These are phyloP conservation scores for Bryum argenteum DNA, from an alignment of 225 moss, liverwort and hornwort genomes.

Conservation along the genomic window DNA sequence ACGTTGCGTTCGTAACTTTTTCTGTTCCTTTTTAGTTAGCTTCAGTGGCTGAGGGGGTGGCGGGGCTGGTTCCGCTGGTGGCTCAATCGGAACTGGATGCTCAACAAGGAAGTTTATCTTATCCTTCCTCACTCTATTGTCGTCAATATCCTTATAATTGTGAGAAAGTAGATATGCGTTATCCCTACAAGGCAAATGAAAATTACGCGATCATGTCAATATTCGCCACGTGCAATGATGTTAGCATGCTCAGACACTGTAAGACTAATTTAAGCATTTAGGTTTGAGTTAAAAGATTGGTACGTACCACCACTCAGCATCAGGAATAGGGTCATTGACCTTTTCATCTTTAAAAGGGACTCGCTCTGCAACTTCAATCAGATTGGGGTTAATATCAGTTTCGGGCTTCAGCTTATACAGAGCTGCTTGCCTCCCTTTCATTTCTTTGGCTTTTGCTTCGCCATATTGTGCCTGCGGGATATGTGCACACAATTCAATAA, in stretches of 20 bases:
- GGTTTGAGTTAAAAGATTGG: constrained; percentile 6
- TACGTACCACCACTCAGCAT: constrained; percentile 97
- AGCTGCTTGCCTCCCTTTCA: constrained; percentile 87
- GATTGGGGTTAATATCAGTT: constrained; percentile 93
- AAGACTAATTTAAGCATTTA: too few relatives aligned
- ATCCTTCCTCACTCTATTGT: constrained; percentile 56
- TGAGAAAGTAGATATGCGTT: constrained; percentile 62
- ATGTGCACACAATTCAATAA: constrained; percentile 26
- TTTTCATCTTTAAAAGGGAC: constrained; percentile 84
- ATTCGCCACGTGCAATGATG: constrained; percentile 3
- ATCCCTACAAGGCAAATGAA: constrained; percentile 60
- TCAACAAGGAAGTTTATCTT: constrained; percentile 69
- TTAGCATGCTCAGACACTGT: constrained; percentile 13
- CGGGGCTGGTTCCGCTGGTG: constrained; percentile 90
- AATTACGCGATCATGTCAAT: constrained; percentile 25
- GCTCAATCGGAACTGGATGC: constrained; percentile 98
- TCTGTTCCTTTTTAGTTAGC: constrained; percentile 95
- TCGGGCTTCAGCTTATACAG: constrained; percentile 94
- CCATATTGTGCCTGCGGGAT: constrained; percentile 87
- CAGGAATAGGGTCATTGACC: constrained; percentile 75
- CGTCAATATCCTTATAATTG: constrained; percentile 68
- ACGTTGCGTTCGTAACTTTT: constrained; percentile 93
- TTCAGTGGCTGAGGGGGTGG: constrained; percentile 91
- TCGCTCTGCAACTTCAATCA: constrained; percentile 96
- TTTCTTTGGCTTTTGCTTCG: constrained; percentile 99